phyloP scores from a whole-genome alignment of 805 yeast species.

The Metschnikowia peoriensis region DNA sequence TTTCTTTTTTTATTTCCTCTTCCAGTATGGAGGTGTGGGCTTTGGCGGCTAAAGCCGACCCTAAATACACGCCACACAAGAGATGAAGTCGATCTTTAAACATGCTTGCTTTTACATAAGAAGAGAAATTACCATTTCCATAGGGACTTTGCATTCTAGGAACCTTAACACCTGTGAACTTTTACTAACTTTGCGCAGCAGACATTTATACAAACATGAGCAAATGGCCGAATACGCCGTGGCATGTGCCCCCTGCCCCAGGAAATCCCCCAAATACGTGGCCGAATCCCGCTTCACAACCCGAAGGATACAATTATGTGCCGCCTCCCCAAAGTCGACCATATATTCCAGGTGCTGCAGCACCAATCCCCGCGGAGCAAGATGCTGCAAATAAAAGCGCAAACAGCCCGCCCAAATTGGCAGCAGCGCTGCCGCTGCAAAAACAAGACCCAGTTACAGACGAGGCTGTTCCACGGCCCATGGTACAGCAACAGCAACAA shows the following conservation, averaged over 20 bases:
- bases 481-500: conserved; percentile 4
- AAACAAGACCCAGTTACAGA: conserved; percentile 5
- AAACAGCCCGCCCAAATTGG: not conserved
- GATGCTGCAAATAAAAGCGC: not conserved
- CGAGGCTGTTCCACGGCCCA: conserved; percentile 4
- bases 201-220: conserved; percentile 12
- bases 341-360: not conserved
- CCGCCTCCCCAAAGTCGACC: conserved; percentile 10
- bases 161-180: not conserved
- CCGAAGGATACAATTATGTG: conserved; percentile 5
- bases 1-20: too few species aligned
- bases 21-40: too few species aligned
- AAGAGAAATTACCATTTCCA: not conserved
- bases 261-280: conserved; percentile 1
- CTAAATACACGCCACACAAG: too few species aligned
- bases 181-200: conserved; percentile 1
- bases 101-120: not conserved
- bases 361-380: not conserved
- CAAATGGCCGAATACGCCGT: conserved; percentile 18
- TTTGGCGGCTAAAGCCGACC: too few species aligned
- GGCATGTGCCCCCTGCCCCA: conserved; percentile 9
- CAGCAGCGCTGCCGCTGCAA: not conserved
- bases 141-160: not conserved
- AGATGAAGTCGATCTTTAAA: too few species aligned
- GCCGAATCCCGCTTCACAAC: not conserved